These are phyloP conservation scores for Trametes punicea DNA, from an alignment of 768 basidiomycete species.

Conservation along the genomic window DNA sequence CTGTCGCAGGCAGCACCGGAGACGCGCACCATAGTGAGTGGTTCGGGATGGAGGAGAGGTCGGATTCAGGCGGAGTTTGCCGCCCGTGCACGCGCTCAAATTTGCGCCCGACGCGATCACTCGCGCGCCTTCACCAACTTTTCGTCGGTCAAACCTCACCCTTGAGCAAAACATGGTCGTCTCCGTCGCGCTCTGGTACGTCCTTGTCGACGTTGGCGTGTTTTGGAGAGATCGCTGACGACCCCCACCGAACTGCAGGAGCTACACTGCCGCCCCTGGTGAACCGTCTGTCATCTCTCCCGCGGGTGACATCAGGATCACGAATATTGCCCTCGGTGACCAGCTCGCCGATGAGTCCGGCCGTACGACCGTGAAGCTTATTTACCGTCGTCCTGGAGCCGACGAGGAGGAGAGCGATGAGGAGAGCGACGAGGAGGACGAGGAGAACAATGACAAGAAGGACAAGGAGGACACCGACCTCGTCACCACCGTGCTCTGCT, in stretches of 20 bases:
- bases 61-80: conserved; percentile 21
- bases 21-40: conserved; percentile 20
- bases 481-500: conserved; percentile 63
- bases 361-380: conserved; percentile 66
- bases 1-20: background rate
- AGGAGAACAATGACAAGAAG: conserved; percentile 33
- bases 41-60: conserved; percentile 12
- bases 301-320: conserved; percentile 70
- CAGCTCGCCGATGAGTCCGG: conserved; percentile 57
- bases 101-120: conserved; percentile 15
- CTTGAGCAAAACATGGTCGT: conserved; percentile 44
- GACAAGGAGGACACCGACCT: conserved; percentile 24
- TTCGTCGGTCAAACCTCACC: conserved; percentile 3
- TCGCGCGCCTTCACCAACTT: conserved; percentile 18
- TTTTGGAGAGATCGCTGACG: background rate
- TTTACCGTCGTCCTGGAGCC: conserved; percentile 42
- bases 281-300: conserved; percentile 55
- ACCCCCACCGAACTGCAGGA: conserved; percentile 42
- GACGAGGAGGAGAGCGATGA: conserved; percentile 46
- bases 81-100: conserved; percentile 22
- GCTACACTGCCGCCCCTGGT: conserved; percentile 54
- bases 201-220: background rate
- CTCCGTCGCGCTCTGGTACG: conserved; percentile 67
- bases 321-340: conserved; percentile 79
- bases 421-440: conserved; percentile 42